Evolutionary conservation across 164 flowering plant genomes (phyloP).

Genomic region (Tetrastigma voinierianum): DNA sequence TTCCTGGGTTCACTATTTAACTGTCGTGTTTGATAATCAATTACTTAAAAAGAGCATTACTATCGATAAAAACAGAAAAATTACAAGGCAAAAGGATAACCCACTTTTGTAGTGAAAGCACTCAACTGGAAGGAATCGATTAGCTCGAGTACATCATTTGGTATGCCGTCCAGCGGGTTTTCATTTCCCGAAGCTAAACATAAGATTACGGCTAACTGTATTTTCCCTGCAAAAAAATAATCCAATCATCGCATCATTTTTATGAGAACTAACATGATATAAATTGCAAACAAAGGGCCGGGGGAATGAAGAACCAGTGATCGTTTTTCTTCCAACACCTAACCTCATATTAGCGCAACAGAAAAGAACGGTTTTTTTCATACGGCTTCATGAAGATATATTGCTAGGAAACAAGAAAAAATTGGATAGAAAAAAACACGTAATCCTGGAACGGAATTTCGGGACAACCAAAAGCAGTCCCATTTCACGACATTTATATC

Average conservation of each 20-base stretch:
- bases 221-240: constrained; percentile 50
- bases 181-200: constrained; percentile 48
- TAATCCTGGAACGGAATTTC: too few species aligned
- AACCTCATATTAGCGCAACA: too few species aligned
- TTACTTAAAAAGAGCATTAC: neutral
- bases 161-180: constrained; percentile 32
- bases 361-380: too few species aligned
- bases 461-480: too few species aligned
- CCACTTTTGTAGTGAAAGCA: constrained; percentile 75
- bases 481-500: too few species aligned
- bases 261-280: neutral
- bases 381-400: too few species aligned
- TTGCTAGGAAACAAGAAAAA: too few species aligned
- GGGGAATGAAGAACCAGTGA: neutral
- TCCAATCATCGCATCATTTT: constrained; percentile 16
- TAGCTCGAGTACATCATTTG: constrained; percentile 59
- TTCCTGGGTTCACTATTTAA: neutral
- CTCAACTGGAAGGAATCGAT: constrained; percentile 63
- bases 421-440: too few species aligned
- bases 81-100: constrained; percentile 33
- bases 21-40: neutral
- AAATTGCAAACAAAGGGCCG: neutral
- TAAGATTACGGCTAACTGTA: constrained; percentile 53
- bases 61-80: neutral
- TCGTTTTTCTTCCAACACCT: too few species aligned